phyloP scores from a whole-genome alignment of 176 grass and related monocot genomes.

The Olyra latifolia region DNA sequence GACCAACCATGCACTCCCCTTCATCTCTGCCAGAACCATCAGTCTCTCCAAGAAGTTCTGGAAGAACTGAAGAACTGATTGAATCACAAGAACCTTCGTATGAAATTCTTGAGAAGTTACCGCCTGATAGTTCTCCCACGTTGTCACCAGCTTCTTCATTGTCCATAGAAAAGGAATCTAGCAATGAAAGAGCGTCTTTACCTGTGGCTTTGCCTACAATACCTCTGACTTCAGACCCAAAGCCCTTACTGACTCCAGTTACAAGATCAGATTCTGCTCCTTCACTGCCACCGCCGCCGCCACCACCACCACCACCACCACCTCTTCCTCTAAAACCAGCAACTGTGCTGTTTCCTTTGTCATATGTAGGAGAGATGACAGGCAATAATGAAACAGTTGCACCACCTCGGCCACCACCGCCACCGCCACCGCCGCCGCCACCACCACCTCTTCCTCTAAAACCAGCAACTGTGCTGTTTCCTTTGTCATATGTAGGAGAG shows the following conservation, averaged over 20 bases:
- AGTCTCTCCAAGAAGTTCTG: slow-evolving; percentile 14
- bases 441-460: slow-evolving; percentile 40
- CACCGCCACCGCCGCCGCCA: not conserved
- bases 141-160: slow-evolving; percentile 15
- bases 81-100: slow-evolving; percentile 33
- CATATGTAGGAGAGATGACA: slow-evolving; percentile 22
- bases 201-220: slow-evolving; percentile 18
- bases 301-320: slow-evolving; percentile 30
- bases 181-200: slow-evolving; percentile 15
- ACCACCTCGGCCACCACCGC: slow-evolving; percentile 29
- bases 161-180: slow-evolving; percentile 31
- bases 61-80: slow-evolving; percentile 11
- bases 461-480: slow-evolving; percentile 24
- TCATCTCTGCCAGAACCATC: slow-evolving; percentile 37
- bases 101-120: slow-evolving; percentile 16
- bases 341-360: slow-evolving; percentile 19
- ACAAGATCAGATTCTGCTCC: slow-evolving; percentile 28
- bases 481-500: slow-evolving; percentile 24
- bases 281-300: not conserved
- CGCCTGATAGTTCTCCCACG: slow-evolving; percentile 6
- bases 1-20: slow-evolving; percentile 31
- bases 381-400: slow-evolving; percentile 17
- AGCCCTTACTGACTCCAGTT: not conserved
- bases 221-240: slow-evolving; percentile 20
- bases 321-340: slow-evolving; percentile 35